These are phyloP conservation scores for Oryza meridionalis DNA, from an alignment of 176 grass and related monocot species.

Conservation along the genomic window DNA sequence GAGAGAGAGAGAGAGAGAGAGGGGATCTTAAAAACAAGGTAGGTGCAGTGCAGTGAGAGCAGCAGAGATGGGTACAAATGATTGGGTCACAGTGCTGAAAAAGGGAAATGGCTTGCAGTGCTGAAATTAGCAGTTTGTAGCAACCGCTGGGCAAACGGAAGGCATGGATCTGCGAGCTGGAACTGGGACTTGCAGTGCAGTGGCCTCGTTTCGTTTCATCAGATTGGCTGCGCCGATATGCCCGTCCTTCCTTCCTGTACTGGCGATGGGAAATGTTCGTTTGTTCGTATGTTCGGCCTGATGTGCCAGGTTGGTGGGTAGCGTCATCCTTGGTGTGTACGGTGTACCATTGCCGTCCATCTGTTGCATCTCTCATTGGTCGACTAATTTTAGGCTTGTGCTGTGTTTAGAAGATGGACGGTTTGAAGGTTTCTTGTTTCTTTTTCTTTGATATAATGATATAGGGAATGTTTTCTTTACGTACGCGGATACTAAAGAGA, in stretches of 20 bases:
- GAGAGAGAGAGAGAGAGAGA: conserved; percentile 11
- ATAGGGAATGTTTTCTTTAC: not conserved
- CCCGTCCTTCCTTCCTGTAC: conserved; percentile 27
- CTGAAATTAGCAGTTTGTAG: conserved; percentile 34
- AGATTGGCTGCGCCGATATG: conserved; percentile 31
- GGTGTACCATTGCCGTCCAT: conserved; percentile 25
- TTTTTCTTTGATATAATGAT: not conserved
- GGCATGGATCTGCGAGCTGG: conserved; percentile 52
- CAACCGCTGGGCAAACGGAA: conserved; percentile 41
- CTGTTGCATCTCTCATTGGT: conserved; percentile 22
- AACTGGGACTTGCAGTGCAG: conserved; percentile 41
- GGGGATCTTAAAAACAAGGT: conserved; percentile 30
- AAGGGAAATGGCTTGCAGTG: conserved; percentile 46
- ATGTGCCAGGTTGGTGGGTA: conserved; percentile 42
- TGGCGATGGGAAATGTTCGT: conserved; percentile 27
- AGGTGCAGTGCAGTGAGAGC: conserved; percentile 24
- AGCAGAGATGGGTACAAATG: conserved; percentile 42
- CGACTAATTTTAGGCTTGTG: not conserved
- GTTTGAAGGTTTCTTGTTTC: not conserved
- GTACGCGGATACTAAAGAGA: not conserved
- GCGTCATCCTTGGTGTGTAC: not conserved
- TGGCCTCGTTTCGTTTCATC: conserved; percentile 15
- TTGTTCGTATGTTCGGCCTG: not conserved
- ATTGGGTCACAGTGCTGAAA: conserved; percentile 53
- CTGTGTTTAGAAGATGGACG: not conserved